Conservation (phyloP, 495 filamentous ascomycete genomes). For the Penicillium pulvis region DNA sequence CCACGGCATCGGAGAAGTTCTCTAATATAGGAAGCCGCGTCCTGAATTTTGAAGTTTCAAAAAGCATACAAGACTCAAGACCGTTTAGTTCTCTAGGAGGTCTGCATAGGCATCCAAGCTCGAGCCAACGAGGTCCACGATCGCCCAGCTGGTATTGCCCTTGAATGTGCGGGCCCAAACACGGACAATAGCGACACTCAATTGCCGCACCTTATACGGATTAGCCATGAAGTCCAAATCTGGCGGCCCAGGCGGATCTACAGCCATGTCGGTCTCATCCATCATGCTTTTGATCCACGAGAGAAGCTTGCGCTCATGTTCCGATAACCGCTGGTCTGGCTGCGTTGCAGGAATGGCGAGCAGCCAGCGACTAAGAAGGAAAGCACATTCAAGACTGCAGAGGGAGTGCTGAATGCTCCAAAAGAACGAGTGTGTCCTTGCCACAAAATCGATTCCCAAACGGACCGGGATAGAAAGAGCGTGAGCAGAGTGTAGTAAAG, state of each 20-base stretch:
- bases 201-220: constrained; percentile 48
- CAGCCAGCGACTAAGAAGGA: constrained; percentile 56
- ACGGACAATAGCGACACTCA: constrained; percentile 54
- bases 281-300: constrained; percentile 72
- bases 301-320: constrained; percentile 65
- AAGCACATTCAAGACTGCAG: constrained; percentile 56
- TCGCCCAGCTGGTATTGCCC: constrained; percentile 57
- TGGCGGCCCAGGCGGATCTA: constrained; percentile 47
- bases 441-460: constrained; percentile 55
- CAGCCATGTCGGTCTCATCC: constrained; percentile 74
- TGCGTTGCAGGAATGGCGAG: constrained; percentile 49
- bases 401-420: constrained; percentile 60
- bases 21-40: background rate
- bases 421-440: constrained; percentile 54
- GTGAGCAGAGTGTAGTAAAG: constrained; percentile 54
- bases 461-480: constrained; percentile 56
- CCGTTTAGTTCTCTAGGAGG: constrained; percentile 35
- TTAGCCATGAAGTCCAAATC: constrained; percentile 49
- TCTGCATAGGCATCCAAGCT: constrained; percentile 49
- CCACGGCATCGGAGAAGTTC: background rate
- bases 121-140: constrained; percentile 53
- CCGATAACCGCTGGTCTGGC: constrained; percentile 46
- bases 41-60: background rate
- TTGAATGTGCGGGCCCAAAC: constrained; percentile 57
- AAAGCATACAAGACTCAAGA: background rate